These are phyloP conservation scores for Cocos nucifera DNA, from an alignment of 176 grass and related monocot species.

Conservation along the genomic window DNA sequence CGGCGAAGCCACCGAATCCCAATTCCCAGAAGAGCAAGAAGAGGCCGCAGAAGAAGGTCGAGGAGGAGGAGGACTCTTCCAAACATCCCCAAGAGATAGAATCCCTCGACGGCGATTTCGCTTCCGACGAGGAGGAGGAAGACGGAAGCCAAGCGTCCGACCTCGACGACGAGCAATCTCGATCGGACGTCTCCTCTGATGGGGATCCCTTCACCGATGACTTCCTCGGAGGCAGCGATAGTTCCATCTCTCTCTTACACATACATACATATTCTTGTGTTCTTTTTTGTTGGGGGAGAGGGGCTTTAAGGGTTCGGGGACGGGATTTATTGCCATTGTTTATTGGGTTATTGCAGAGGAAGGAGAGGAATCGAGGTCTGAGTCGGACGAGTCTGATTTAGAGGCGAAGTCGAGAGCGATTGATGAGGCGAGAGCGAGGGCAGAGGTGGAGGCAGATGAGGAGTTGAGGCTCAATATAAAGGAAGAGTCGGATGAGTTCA, in stretches of 20 bases:
- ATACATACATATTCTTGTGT: background rate
- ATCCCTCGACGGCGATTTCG: slow-evolving; percentile 1
- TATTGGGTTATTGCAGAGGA: slow-evolving; percentile 23
- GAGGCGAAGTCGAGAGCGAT: slow-evolving; percentile 63
- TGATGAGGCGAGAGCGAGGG: slow-evolving; percentile 38
- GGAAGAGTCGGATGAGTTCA: slow-evolving; percentile 84
- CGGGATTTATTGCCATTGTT: background rate
- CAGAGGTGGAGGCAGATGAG: slow-evolving; percentile 50
- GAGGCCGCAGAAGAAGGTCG: background rate
- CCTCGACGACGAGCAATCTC: slow-evolving; percentile 23
- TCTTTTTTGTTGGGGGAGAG: background rate
- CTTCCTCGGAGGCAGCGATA: slow-evolving; percentile 63
- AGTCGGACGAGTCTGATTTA: slow-evolving; percentile 66
- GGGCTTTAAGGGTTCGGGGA: too few relatives aligned
- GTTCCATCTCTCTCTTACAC: slow-evolving; percentile 1
- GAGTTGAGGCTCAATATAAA: slow-evolving; percentile 71
- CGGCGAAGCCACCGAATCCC: background rate
- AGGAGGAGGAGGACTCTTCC: background rate
- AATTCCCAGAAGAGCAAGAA: slow-evolving; percentile 3
- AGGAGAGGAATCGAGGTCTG: slow-evolving; percentile 35
- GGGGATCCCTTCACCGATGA: slow-evolving; percentile 68
- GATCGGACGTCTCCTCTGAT: slow-evolving; percentile 38
- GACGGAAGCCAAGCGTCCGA: slow-evolving; percentile 15
- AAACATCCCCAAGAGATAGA: background rate
- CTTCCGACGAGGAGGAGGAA: slow-evolving; percentile 8